These are phyloP conservation scores for Kregervanrija pseudodelftensis DNA, from an alignment of 805 yeast genomes.

Conservation along the genomic window DNA sequence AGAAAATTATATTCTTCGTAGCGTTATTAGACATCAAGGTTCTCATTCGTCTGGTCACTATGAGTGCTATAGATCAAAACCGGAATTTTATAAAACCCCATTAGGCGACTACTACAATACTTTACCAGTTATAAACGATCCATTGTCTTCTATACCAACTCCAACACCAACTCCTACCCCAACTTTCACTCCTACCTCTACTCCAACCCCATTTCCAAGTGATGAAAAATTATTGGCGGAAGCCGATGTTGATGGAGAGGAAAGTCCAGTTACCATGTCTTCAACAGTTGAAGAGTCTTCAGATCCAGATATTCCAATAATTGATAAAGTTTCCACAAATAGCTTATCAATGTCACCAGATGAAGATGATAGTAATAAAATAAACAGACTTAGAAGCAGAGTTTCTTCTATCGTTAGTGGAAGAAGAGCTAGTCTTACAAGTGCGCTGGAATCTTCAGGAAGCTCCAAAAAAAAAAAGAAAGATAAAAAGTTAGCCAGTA, in stretches of 20 bases:
- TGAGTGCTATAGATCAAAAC: conserved; percentile 79
- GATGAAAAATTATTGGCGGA: not conserved
- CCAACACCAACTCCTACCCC: not conserved
- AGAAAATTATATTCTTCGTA: conserved; percentile 46
- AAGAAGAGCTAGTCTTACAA: not conserved
- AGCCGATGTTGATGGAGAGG: not conserved
- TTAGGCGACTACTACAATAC: conserved; percentile 19
- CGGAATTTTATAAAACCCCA: conserved; percentile 41
- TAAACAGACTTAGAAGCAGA: not conserved
- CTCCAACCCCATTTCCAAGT: not conserved
- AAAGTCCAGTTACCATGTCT: not conserved
- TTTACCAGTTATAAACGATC: conserved; percentile 8
- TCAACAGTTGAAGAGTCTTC: not conserved
- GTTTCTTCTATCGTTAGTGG: not conserved
- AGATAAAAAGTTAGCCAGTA: conserved; percentile 46
- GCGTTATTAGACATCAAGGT: conserved; percentile 81
- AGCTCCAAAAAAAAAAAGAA: conserved; percentile 1
- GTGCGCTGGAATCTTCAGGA: not conserved
- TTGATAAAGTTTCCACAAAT: no score
- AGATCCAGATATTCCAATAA: not conserved
- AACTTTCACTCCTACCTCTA: not conserved
- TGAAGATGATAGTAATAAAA: not conserved
- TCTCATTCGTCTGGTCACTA: conserved; percentile 87
- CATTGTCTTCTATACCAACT: not conserved
- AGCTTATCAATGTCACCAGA: not conserved